Evolutionary conservation across 2,329 filamentous ascomycete species (phyloP).

Genomic region (Parascedosporium putredinis): DNA sequence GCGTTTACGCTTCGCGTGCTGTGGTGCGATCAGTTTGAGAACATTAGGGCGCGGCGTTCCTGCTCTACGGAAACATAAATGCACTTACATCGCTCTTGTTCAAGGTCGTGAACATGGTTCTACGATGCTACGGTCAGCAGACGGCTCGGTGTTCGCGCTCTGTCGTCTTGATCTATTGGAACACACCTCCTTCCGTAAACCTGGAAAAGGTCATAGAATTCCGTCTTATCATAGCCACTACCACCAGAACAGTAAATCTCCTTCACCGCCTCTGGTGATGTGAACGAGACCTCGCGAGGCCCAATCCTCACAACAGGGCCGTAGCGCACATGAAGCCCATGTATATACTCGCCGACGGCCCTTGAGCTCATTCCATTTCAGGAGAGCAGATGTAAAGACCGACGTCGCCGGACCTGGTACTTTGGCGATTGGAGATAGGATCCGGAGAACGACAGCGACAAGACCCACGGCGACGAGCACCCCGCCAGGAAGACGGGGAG

Average conservation of each 20-base stretch:
- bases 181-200: slow-evolving; percentile 43
- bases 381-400: slow-evolving; percentile 36
- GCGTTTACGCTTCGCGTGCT: slow-evolving; percentile 52
- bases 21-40: not conserved
- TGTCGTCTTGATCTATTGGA: too few species aligned
- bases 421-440: slow-evolving; percentile 23
- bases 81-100: slow-evolving; percentile 39
- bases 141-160: too few species aligned
- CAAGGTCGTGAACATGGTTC: slow-evolving; percentile 51
- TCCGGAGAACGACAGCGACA: slow-evolving; percentile 16
- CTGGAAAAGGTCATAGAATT: slow-evolving; percentile 52
- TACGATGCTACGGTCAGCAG: too few species aligned
- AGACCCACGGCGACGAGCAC: slow-evolving; percentile 17
- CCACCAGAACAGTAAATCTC: slow-evolving; percentile 53
- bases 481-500: slow-evolving; percentile 19
- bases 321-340: slow-evolving; percentile 43
- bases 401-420: slow-evolving; percentile 39
- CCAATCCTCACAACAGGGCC: slow-evolving; percentile 48
- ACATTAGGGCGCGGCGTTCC: too few species aligned
- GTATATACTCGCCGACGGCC: slow-evolving; percentile 46
- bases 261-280: slow-evolving; percentile 43
- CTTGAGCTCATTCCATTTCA: slow-evolving; percentile 47
- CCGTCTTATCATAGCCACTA: slow-evolving; percentile 55
- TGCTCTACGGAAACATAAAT: not conserved
- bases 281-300: slow-evolving; percentile 50